These are phyloP conservation scores for Oidiodendron maius DNA, from an alignment of 495 filamentous ascomycete species.

Conservation along the genomic window DNA sequence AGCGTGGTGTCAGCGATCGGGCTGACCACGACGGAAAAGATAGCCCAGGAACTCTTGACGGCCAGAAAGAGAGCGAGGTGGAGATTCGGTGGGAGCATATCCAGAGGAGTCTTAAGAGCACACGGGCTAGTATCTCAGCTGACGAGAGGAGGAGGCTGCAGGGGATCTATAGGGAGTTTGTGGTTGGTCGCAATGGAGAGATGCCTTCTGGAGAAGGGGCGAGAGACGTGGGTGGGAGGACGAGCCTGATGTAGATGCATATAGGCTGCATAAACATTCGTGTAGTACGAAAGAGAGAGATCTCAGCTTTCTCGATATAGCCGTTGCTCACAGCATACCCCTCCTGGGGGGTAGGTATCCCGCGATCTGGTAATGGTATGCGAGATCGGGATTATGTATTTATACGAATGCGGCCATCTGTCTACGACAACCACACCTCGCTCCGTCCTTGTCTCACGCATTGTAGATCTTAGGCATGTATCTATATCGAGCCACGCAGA, in stretches of 20 bases:
- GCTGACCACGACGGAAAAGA: conserved; percentile 1
- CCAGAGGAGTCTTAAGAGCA: conserved; percentile 65
- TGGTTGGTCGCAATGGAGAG: conserved; percentile 84
- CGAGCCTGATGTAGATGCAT: conserved; percentile 56
- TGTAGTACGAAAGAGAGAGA: no score
- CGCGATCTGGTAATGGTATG: no score
- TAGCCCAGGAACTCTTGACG: conserved; percentile 13
- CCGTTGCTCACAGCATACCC: no score
- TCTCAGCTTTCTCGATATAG: no score
- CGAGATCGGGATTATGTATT: no score
- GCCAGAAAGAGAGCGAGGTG: conserved; percentile 56
- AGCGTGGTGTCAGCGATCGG: neutral
- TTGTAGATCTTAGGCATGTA: no score
- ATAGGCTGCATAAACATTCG: no score
- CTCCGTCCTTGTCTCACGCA: no score
- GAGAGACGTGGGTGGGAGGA: conserved; percentile 86
- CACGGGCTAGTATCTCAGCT: conserved; percentile 73
- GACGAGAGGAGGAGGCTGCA: conserved; percentile 68
- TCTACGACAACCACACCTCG: no score
- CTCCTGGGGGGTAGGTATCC: no score
- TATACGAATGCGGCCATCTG: no score
- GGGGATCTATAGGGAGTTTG: conserved; percentile 86
- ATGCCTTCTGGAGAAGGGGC: conserved; percentile 87
- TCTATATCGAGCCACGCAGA: no score
- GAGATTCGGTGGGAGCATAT: conserved; percentile 86